Evolutionary conservation across 2,329 filamentous ascomycete genomes (phyloP).

Genomic region (Furcasterigmium furcatum): DNA sequence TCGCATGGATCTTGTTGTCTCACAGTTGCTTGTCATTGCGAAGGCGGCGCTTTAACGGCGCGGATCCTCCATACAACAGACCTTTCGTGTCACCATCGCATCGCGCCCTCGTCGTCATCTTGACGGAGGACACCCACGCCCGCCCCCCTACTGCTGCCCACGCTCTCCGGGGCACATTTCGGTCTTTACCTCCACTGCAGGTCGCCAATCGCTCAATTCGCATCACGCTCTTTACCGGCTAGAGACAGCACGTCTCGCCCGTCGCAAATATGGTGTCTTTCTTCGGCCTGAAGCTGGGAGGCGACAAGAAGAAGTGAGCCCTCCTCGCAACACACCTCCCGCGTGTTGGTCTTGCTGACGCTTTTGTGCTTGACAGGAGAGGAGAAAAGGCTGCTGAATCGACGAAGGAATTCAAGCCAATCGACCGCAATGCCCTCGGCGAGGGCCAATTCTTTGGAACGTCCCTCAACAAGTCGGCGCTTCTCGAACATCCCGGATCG

Average conservation of each 20-base stretch:
- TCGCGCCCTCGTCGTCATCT: too few species aligned
- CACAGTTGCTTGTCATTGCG: too few species aligned
- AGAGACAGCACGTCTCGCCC: neutral
- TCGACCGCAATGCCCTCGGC: constrained; percentile 27
- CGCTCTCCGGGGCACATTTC: neutral
- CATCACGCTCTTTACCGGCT: neutral
- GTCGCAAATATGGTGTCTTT: constrained; percentile 51
- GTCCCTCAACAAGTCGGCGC: constrained; percentile 27
- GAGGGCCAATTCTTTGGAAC: constrained; percentile 32
- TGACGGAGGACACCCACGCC: too few species aligned
- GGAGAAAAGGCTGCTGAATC: constrained; percentile 15
- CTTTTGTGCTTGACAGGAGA: constrained; percentile 8
- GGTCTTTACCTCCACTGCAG: neutral
- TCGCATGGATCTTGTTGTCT: too few species aligned
- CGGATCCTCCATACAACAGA: too few species aligned
- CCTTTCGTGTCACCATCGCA: too few species aligned
- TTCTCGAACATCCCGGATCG: constrained; percentile 23
- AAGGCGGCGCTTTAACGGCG: too few species aligned
- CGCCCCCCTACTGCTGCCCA: neutral
- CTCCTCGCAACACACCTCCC: neutral
- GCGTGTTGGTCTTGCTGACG: neutral
- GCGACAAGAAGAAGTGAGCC: constrained; percentile 50
- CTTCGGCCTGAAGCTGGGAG: constrained; percentile 53
- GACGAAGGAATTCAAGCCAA: constrained; percentile 21
- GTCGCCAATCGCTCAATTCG: neutral